phyloP scores from a whole-genome alignment of 371 early-diverging fungal species.

The Syncephalastrum contaminatum region DNA sequence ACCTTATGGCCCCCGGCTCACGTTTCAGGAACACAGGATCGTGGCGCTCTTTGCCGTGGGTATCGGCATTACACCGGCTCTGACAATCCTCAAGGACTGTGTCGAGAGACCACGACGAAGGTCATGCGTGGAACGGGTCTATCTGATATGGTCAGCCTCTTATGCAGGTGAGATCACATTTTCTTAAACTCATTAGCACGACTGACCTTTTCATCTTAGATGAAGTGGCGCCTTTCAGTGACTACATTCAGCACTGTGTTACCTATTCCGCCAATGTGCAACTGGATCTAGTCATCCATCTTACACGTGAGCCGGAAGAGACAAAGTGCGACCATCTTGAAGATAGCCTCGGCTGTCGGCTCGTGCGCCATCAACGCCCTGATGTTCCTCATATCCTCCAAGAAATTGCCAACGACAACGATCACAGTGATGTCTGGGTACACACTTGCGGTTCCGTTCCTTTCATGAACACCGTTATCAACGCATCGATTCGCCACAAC shows the following conservation, averaged over 20 bases:
- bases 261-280: constrained; percentile 4
- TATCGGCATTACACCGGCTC: constrained; percentile 43
- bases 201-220: constrained; percentile 3
- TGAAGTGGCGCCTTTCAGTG: constrained; percentile 7
- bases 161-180: constrained; percentile 3
- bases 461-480: constrained; percentile 32
- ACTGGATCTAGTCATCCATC: constrained; percentile 26
- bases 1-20: constrained; percentile 37
- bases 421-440: constrained; percentile 20
- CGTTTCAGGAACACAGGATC: constrained; percentile 34
- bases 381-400: constrained; percentile 19
- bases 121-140: constrained; percentile 14
- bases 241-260: not conserved
- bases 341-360: constrained; percentile 7
- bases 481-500: constrained; percentile 23
- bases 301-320: constrained; percentile 27
- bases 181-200: not conserved
- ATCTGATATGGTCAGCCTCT: constrained; percentile 6
- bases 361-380: constrained; percentile 22
- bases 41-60: constrained; percentile 34
- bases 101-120: constrained; percentile 27
- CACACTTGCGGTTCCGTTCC: constrained; percentile 34
- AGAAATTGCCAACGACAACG: constrained; percentile 16
- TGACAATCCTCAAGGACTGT: constrained; percentile 39
- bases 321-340: constrained; percentile 12